A percentile compares a stretch with the other conserved stretches of the same genome.
Evolutionary conservation across 2,329 filamentous ascomycete genomes (phyloP).

Genomic region (Paecilomyces sp.): DNA sequence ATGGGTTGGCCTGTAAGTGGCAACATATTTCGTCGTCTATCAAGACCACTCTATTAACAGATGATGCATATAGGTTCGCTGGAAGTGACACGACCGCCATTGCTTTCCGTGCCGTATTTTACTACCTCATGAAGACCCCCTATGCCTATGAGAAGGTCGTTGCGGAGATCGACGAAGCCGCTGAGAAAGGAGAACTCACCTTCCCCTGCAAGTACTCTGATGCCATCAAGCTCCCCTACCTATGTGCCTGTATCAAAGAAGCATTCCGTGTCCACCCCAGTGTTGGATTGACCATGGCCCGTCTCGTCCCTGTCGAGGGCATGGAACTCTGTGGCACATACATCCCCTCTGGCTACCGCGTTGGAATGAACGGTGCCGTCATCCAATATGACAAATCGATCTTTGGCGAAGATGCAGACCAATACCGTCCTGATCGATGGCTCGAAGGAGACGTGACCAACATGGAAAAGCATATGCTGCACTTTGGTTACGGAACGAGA

Average conservation of each 20-base stretch:
- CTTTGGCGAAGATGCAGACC: slow-evolving; percentile 25
- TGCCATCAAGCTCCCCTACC: slow-evolving; percentile 14
- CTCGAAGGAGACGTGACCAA: slow-evolving; percentile 15
- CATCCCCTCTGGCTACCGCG: slow-evolving; percentile 41
- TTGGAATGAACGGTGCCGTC: slow-evolving; percentile 39
- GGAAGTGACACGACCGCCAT: slow-evolving; percentile 13
- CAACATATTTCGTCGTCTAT: background rate
- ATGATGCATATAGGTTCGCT: slow-evolving; percentile 36
- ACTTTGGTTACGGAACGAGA: background rate
- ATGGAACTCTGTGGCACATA: slow-evolving; percentile 32
- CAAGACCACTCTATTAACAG: background rate
- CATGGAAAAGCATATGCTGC: slow-evolving; percentile 1
- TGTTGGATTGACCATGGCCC: slow-evolving; percentile 29
- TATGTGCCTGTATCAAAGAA: slow-evolving; percentile 21
- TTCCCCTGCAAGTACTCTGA: slow-evolving; percentile 9
- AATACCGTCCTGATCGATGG: slow-evolving; percentile 47
- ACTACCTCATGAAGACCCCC: slow-evolving; percentile 9
- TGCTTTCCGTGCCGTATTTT: slow-evolving; percentile 6
- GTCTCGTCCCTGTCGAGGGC: slow-evolving; percentile 31
- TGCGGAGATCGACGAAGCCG: slow-evolving; percentile 15
- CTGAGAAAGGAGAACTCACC: slow-evolving; percentile 2
- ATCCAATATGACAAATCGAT: slow-evolving; percentile 26
- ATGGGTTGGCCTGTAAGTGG: slow-evolving; percentile 21
- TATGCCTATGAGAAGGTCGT: slow-evolving; percentile 24
- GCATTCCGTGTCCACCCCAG: slow-evolving; percentile 23